phyloP scores from a whole-genome alignment of 2,329 filamentous ascomycete species.

The Diplodia scrobiculata region DNA sequence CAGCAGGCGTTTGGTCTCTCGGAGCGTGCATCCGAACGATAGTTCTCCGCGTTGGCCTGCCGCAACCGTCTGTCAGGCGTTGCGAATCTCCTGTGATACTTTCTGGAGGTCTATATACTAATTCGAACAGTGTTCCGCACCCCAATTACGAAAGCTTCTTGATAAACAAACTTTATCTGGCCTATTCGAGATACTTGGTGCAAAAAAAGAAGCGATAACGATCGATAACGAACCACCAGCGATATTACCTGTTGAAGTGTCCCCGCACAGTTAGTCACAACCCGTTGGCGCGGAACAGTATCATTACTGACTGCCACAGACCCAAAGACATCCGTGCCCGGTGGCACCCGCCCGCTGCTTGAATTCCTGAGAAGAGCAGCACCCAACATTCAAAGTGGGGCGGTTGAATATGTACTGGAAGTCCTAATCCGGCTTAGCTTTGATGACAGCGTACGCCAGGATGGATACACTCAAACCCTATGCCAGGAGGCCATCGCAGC shows the following conservation, averaged over 20 bases:
- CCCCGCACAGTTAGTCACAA: constrained; percentile 8
- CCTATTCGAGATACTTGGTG: constrained; percentile 20
- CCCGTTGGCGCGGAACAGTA: neutral
- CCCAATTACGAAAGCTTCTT: constrained; percentile 22
- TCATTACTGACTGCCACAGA: constrained; percentile 8
- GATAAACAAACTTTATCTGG: neutral
- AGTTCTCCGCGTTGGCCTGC: neutral
- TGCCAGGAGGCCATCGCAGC: constrained; percentile 15
- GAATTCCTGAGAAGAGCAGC: constrained; percentile 36
- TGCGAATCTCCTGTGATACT: neutral
- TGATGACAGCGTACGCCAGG: constrained; percentile 26
- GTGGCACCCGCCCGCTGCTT: constrained; percentile 34
- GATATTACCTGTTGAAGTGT: constrained; percentile 5
- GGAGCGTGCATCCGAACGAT: neutral
- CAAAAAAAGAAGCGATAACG: neutral
- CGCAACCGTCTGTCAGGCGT: neutral
- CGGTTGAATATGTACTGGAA: constrained; percentile 14
- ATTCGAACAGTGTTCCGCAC: neutral
- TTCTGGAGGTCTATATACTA: neutral
- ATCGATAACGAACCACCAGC: neutral
- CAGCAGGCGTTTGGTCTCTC: neutral
- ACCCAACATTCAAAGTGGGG: constrained; percentile 21
- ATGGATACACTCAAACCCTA: constrained; percentile 5
- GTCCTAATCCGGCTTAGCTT: constrained; percentile 28
- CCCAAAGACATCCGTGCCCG: constrained; percentile 32